Evolutionary conservation across 1,139 yeast species (phyloP), one percentile per base, ranked within the genome.

Genomic region (Geotrichum fermentans): DNA sequence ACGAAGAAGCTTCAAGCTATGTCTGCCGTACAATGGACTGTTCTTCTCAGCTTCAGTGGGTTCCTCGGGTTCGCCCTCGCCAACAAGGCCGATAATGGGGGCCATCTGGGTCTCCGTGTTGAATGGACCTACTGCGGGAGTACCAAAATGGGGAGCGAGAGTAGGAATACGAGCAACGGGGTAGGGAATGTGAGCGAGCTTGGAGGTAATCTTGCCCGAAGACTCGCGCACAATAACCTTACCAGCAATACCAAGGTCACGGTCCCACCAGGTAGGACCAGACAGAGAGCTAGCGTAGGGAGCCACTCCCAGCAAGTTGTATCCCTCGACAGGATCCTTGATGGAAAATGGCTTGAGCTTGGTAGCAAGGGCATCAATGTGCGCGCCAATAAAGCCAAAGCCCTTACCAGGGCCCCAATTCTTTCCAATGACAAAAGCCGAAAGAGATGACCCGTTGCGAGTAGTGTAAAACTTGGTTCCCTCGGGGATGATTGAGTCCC

Each of bases 111-210:
- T 79, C 70, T 92, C 97, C 59, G 79, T 79, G 69, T 92, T 87
- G 70, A 89, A 90, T 58, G 90, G 96, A 41, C 76, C 77, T 60
- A 79, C 77, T 35, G 83, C 85, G 32, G 81, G 85, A 55, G 90
- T 75, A 56, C 90, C 88, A 63, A 92, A 78, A 68, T 92, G 97
- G 54, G 94, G 94, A n/a, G 98, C 97, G 65, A 92, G 75, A 2
- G 97, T 87, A 43, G 97, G 97, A 52, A 92, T 89, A 62, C 95
- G 81, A 59, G 94, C 79, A 51, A 92, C 71, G 2, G 98, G 97
- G 62, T 79, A 82, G 52, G 87, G 84, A 53, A 90, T 74, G 62
- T 88, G 86, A 47, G 90, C 79, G 55, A 92, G 73, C 63, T 77
- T 84, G 6, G 95, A 78, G 39, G 77, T 75, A 56, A 73, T 75